Conservation (phyloP, 2,329 filamentous ascomycete genomes). For the Scedosporium dehoogii region DNA sequence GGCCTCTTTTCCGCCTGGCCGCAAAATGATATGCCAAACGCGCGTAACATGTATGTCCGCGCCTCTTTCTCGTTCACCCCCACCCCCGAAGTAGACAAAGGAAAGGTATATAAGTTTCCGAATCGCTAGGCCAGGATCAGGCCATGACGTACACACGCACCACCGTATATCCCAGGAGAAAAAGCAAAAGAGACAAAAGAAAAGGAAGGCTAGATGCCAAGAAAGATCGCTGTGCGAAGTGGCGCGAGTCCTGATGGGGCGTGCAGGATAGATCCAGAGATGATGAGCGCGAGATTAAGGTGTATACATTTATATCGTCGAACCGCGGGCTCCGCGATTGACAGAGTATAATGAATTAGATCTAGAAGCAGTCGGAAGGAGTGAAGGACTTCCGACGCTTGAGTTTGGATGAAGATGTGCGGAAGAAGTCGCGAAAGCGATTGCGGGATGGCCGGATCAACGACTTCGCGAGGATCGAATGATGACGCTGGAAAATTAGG, state of each 20-base stretch:
- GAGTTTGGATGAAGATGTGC: neutral
- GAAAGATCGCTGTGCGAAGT: neutral
- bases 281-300: neutral
- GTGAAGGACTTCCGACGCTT: neutral
- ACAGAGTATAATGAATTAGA: neutral
- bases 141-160: neutral
- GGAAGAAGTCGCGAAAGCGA: neutral
- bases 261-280: neutral
- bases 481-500: neutral
- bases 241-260: neutral
- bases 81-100: neutral
- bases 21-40: neutral
- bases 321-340: neutral
- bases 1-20: neutral
- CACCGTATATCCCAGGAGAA: neutral
- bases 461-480: neutral
- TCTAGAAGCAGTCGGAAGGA: neutral
- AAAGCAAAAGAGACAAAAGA: neutral
- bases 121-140: neutral
- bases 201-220: neutral
- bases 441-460: neutral
- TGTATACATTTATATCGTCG: neutral
- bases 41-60: neutral
- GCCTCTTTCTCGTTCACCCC: neutral
- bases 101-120: neutral